Evolutionary conservation across 2,329 filamentous ascomycete species (phyloP).

Genomic region (Sporothrix brasiliensis): DNA sequence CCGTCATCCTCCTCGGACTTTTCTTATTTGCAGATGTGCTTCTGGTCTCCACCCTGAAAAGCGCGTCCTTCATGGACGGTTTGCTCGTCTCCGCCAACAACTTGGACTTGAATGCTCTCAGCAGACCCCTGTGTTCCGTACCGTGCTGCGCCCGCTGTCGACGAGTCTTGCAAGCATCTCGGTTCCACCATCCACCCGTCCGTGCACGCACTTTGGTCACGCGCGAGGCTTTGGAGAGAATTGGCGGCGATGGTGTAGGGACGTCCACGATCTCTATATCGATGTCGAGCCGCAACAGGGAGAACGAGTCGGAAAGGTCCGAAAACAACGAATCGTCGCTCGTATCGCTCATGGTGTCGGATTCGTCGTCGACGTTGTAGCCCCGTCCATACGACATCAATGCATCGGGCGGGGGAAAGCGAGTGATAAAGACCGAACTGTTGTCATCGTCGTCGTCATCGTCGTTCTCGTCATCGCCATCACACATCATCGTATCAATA

Average conservation of each 20-base stretch:
- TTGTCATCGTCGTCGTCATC: neutral
- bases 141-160: neutral
- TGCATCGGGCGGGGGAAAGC: neutral
- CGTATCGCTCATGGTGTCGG: neutral
- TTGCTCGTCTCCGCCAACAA: too few species aligned
- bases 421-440: neutral
- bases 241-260: neutral
- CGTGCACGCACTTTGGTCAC: neutral
- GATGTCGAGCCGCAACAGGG: neutral
- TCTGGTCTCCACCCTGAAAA: neutral
- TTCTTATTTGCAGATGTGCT: neutral
- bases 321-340: neutral
- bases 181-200: neutral
- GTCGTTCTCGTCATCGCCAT: neutral
- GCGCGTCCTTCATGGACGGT: neutral
- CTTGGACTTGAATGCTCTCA: neutral
- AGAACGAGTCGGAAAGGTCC: slow-evolving; percentile 7
- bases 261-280: neutral
- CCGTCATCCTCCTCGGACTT: neutral
- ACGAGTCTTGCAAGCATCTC: neutral
- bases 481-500: neutral
- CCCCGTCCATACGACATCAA: neutral
- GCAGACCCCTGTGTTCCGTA: neutral
- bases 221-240: neutral
- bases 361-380: neutral